Evolutionary conservation across 169 alveolate species (phyloP), one percentile per base, ranked within the genome.

Genomic region (Plasmodium sp.): DNA sequence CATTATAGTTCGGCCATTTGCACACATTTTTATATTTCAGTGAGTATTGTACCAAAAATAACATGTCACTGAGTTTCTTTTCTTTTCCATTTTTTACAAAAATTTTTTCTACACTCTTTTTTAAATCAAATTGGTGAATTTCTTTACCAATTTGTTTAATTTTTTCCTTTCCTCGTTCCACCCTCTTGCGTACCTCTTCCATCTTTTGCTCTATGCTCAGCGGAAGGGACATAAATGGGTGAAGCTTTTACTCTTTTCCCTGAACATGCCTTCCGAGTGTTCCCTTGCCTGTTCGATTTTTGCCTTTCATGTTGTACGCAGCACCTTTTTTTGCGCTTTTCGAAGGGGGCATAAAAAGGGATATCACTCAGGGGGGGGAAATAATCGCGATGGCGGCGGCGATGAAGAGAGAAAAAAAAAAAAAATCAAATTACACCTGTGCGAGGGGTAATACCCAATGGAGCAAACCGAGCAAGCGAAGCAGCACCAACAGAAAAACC

Each of bases 21-120:
- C 95, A 92, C 31, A 45, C 62, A 18, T 83, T 74, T 73, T 92
- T 92, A 81, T 92, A 92, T 48, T 82, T 92, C 36, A 92, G 62
- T 22, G 95, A 92, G 22, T 81, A 92, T 36, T 83, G 92, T 92
- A 92, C 84, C 83, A 92, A 92, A 31, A 77, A 92, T 81, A 92
- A 9, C 75, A 92, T 56, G 77, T 92, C 95, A 82, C 84, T 74
- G 18, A 82, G 77, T 27, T 92, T 45, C 22, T 90, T 90, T 36
- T 90, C 84, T 58, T 72, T 72, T 73, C 48, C 79, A 81, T 92
- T 71, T 71, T 10, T 71, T 18, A 73, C 22, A 51, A 92, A 33
- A 33, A 72, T 6, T 2, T 92, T 34, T 39, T 81, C 84, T 81
- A 81, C 67, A 81, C 58, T 33, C 27, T 81, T 92, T 92, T 34